Conservation (phyloP, 2,329 filamentous ascomycete genomes). For the Neofusicoccum sp. region DNA sequence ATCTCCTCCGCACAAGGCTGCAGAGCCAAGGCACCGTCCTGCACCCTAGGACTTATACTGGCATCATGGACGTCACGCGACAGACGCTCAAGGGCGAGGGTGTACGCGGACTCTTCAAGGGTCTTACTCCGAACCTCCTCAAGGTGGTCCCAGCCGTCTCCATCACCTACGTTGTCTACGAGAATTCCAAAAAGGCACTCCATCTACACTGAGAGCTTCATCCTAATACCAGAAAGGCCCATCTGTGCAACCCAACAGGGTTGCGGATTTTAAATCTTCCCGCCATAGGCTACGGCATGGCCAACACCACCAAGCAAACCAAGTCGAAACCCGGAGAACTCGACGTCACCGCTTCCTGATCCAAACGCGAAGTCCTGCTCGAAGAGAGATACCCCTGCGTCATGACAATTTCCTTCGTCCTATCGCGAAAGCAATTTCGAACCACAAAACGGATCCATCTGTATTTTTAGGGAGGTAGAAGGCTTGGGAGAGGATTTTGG, state of each 20-base stretch:
- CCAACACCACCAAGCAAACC: not conserved
- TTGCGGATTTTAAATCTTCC: not conserved
- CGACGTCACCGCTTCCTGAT: not conserved
- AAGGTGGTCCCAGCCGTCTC: constrained; percentile 96
- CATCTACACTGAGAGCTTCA: constrained; percentile 34
- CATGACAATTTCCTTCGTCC: not conserved
- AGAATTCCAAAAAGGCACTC: constrained; percentile 43
- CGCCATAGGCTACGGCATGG: not conserved
- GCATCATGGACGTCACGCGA: constrained; percentile 84
- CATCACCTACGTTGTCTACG: constrained; percentile 60
- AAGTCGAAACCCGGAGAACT: not conserved
- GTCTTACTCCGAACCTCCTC: constrained; percentile 88
- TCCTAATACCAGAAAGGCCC: not conserved
- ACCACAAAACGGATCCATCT: not conserved
- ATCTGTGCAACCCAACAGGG: not conserved
- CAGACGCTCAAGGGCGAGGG: constrained; percentile 86
- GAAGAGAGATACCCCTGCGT: constrained; percentile 14
- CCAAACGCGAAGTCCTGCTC: not conserved
- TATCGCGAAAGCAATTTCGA: not conserved
- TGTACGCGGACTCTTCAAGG: constrained; percentile 85
- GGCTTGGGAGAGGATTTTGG: not conserved
- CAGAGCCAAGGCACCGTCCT: constrained; percentile 95
- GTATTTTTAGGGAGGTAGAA: not conserved
- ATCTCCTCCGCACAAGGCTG: constrained; percentile 85
- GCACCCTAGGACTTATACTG: constrained; percentile 86